phyloP scores from a whole-genome alignment of 73 alveolate species.

The Tetrahymena thermophila region DNA sequence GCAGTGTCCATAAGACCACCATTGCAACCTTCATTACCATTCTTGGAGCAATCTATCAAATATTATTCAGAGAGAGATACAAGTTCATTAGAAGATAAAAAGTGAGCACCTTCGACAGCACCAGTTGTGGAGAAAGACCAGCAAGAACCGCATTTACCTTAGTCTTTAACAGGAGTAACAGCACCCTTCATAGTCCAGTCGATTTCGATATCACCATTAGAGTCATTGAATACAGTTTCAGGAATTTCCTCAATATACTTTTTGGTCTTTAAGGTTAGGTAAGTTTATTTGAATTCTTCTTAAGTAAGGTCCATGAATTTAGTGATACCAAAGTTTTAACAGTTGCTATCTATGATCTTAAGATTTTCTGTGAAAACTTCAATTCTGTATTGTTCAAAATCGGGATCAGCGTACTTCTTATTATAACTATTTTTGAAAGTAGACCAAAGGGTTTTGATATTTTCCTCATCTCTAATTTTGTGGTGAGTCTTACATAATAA shows the following conservation, averaged over 20 bases:
- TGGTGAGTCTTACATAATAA: neutral
- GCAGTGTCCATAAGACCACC: slow-evolving; percentile 67
- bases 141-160: slow-evolving; percentile 79
- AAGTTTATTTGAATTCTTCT: slow-evolving; percentile 20
- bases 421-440: neutral
- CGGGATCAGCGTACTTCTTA: neutral
- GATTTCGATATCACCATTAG: neutral
- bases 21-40: slow-evolving; percentile 61
- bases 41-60: slow-evolving; percentile 68
- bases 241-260: neutral
- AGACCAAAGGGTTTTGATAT: neutral
- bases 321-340: slow-evolving; percentile 9
- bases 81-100: slow-evolving; percentile 16
- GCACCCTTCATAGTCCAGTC: slow-evolving; percentile 59
- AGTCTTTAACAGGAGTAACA: slow-evolving; percentile 59
- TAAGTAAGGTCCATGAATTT: slow-evolving; percentile 17
- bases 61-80: slow-evolving; percentile 46
- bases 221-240: neutral
- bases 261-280: neutral
- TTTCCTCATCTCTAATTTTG: neutral
- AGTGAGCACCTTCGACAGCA: slow-evolving; percentile 69
- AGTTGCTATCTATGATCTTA: neutral
- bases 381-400: neutral
- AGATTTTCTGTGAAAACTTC: neutral
- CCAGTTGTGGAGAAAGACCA: slow-evolving; percentile 75